These are phyloP conservation scores for Penicillium sp. DNA, from an alignment of 2,329 filamentous ascomycete genomes.

Conservation along the genomic window DNA sequence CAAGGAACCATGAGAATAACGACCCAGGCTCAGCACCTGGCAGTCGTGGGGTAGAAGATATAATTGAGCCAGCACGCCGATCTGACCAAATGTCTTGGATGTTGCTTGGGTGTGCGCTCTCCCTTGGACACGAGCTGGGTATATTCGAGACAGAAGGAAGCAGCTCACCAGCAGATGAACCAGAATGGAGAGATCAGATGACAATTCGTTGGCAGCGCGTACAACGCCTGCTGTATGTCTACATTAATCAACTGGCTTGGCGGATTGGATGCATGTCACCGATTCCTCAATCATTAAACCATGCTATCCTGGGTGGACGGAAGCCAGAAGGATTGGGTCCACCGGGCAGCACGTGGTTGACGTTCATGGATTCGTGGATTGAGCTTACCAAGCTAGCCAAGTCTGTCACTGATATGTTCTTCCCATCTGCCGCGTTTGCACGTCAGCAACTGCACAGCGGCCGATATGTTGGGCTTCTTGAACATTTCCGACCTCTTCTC, in stretches of 20 bases:
- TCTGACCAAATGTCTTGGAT: constrained; percentile 62
- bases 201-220: constrained; percentile 36
- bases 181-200: constrained; percentile 30
- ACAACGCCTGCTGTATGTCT: constrained; percentile 44
- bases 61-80: constrained; percentile 53
- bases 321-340: constrained; percentile 37
- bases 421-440: constrained; percentile 42
- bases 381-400: constrained; percentile 49
- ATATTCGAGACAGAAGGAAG: constrained; percentile 47
- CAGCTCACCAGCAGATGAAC: constrained; percentile 22
- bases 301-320: constrained; percentile 31
- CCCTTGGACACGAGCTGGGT: constrained; percentile 53
- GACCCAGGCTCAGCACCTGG: constrained; percentile 30
- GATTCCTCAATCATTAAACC: constrained; percentile 46
- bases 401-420: constrained; percentile 54
- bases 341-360: constrained; percentile 49
- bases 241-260: constrained; percentile 53
- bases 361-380: constrained; percentile 54
- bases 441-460: constrained; percentile 43
- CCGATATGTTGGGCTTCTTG: constrained; percentile 50
- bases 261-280: constrained; percentile 52
- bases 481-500: constrained; percentile 39
- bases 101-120: constrained; percentile 54
- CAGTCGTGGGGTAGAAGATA: constrained; percentile 52
- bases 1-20: constrained; percentile 29